Conservation (phyloP, 2,329 filamentous ascomycete genomes). For the Cladosporium sp. region DNA sequence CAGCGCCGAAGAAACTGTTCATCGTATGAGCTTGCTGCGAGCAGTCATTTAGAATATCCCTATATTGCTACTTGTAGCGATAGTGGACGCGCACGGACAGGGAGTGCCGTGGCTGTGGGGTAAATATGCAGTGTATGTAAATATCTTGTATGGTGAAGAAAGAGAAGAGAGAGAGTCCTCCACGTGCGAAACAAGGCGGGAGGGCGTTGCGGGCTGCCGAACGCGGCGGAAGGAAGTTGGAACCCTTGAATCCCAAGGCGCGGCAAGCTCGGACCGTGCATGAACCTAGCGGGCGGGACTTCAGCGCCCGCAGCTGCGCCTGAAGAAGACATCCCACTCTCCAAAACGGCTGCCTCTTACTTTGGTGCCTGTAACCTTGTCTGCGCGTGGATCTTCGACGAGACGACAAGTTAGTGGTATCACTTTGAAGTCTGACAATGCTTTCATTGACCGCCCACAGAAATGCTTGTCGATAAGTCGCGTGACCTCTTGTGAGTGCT, state of each 20-base stretch:
- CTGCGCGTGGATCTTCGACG: too few species aligned
- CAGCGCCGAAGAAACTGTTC: constrained; percentile 3
- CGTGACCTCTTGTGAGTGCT: background rate
- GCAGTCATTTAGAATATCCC: background rate
- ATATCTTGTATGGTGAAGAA: background rate
- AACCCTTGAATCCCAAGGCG: background rate
- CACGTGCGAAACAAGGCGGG: background rate
- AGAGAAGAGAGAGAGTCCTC: background rate
- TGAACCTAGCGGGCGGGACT: background rate
- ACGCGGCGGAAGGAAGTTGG: too few species aligned
- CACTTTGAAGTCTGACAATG: too few species aligned
- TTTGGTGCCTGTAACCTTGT: too few species aligned
- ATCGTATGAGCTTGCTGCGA: background rate
- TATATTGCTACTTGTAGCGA: background rate
- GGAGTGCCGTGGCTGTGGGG: background rate
- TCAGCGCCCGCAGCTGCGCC: too few species aligned
- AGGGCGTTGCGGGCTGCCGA: constrained; percentile 1
- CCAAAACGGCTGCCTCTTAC: too few species aligned
- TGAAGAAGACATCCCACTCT: too few species aligned
- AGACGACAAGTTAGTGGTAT: too few species aligned
- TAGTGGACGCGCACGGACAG: background rate
- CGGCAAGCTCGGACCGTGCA: background rate
- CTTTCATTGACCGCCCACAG: too few species aligned
- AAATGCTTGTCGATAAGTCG: too few species aligned
- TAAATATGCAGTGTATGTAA: constrained; percentile 3